These are phyloP conservation scores for Ceratobasidium theobromae DNA, from an alignment of 1,284 basidiomycete species.

Conservation along the genomic window DNA sequence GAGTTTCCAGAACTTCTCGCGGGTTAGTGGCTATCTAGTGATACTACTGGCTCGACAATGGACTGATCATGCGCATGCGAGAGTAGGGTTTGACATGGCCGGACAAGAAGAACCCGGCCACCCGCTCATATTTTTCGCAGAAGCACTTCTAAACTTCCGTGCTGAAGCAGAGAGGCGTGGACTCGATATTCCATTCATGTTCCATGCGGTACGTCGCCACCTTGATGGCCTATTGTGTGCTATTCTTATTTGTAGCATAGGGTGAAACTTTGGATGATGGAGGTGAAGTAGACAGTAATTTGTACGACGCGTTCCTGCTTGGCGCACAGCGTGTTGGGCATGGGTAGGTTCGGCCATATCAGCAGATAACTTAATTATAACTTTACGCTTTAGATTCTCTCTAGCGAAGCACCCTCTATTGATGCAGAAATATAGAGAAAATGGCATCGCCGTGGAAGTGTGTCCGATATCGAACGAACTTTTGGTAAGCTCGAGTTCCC, in stretches of 20 bases:
- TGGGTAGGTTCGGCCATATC: background rate
- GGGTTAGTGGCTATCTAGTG: conserved; percentile 49
- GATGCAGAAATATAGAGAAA: conserved; percentile 38
- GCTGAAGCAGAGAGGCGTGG: conserved; percentile 57
- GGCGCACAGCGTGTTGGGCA: conserved; percentile 15
- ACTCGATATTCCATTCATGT: conserved; percentile 71
- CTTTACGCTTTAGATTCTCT: conserved; percentile 35
- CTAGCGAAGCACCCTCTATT: conserved; percentile 42
- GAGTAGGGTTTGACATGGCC: conserved; percentile 74
- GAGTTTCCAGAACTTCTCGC: conserved; percentile 72
- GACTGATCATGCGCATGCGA: background rate
- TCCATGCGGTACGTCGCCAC: conserved; percentile 60
- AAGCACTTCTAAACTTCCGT: conserved; percentile 62
- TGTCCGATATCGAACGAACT: background rate
- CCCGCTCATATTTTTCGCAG: conserved; percentile 66
- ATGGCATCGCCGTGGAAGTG: background rate
- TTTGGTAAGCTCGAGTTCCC: background rate
- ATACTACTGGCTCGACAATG: background rate
- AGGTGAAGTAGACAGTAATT: conserved; percentile 1
- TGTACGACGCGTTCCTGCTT: conserved; percentile 24
- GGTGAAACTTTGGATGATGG: conserved; percentile 16
- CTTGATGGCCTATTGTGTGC: background rate
- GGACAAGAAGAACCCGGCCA: conserved; percentile 67
- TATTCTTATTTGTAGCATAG: background rate
- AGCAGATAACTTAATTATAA: background rate